Conservation (phyloP, 2,329 filamentous ascomycete genomes). For the Hypoxylon sp. region DNA sequence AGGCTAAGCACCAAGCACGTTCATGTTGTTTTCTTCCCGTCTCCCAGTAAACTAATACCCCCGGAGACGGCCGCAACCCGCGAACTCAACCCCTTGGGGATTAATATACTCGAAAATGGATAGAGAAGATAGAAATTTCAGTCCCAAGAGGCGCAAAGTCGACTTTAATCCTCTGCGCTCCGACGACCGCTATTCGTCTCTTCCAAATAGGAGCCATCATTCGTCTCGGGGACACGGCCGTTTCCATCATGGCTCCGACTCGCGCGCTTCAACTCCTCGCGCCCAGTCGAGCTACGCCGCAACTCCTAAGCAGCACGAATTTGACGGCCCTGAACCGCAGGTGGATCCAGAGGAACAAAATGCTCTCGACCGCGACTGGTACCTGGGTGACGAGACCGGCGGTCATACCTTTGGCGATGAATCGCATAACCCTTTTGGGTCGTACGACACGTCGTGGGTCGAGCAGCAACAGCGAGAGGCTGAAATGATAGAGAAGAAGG, state of each 20-base stretch:
- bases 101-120: conserved; percentile 47
- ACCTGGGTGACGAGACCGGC: conserved; percentile 86
- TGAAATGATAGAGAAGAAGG: conserved; percentile 84
- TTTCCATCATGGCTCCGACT: conserved; percentile 49
- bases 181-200: conserved; percentile 70
- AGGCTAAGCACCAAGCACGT: conserved; percentile 6
- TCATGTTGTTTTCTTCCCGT: conserved; percentile 30
- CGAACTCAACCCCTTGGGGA: conserved; percentile 1
- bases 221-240: conserved; percentile 58
- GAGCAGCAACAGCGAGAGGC: conserved; percentile 78
- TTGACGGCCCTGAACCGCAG: conserved; percentile 74
- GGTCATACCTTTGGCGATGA: conserved; percentile 90
- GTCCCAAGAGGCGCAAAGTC: conserved; percentile 77
- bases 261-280: conserved; percentile 51
- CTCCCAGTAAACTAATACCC: conserved; percentile 5
- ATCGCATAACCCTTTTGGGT: conserved; percentile 91
- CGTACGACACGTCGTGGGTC: conserved; percentile 80
- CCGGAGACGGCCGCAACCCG: conserved; percentile 12
- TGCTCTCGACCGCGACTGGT: conserved; percentile 92
- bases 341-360: conserved; percentile 78
- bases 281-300: conserved; percentile 53
- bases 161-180: conserved; percentile 69
- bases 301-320: conserved; percentile 68
- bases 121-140: conserved; percentile 56
- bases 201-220: conserved; percentile 62